These are phyloP conservation scores for Petunia hybrid DNA, from an alignment of 305 asterid genomes.

Conservation along the genomic window DNA sequence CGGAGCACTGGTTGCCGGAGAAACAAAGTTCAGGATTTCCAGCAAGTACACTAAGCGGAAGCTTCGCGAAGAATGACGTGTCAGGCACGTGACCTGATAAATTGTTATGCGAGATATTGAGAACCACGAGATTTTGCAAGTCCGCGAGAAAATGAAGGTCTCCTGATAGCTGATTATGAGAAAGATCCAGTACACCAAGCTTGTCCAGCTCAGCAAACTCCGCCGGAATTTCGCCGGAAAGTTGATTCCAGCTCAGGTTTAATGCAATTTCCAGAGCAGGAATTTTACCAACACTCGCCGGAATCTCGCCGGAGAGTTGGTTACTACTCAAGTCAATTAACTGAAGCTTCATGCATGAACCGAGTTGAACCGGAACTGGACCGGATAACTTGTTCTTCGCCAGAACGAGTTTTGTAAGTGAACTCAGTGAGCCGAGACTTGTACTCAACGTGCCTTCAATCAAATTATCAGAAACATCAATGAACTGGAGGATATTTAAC, in stretches of 20 bases:
- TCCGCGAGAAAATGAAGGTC: slow-evolving; percentile 67
- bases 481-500: slow-evolving; percentile 66
- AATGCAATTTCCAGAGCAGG: slow-evolving; percentile 80
- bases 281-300: slow-evolving; percentile 73
- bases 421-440: slow-evolving; percentile 65
- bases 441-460: slow-evolving; percentile 73
- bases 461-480: slow-evolving; percentile 76
- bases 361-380: slow-evolving; percentile 64
- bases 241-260: slow-evolving; percentile 79
- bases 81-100: slow-evolving; percentile 88
- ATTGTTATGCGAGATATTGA: slow-evolving; percentile 78
- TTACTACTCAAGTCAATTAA: slow-evolving; percentile 86
- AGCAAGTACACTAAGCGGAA: slow-evolving; percentile 70
- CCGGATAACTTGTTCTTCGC: slow-evolving; percentile 73
- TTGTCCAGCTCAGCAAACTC: slow-evolving; percentile 72
- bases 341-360: slow-evolving; percentile 79
- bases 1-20: slow-evolving; percentile 62
- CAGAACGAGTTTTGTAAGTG: slow-evolving; percentile 80
- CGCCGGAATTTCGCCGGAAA: slow-evolving; percentile 71
- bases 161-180: slow-evolving; percentile 84
- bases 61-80: slow-evolving; percentile 72
- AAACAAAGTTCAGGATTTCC: slow-evolving; percentile 70
- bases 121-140: slow-evolving; percentile 82
- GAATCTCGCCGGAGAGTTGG: slow-evolving; percentile 66
- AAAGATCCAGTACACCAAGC: slow-evolving; percentile 80